Percentiles rank a stretch among this genome's conserved stretches.
Evolutionary conservation across 495 filamentous ascomycete genomes (phyloP).

Genomic region (Geoglossum glabrum): DNA sequence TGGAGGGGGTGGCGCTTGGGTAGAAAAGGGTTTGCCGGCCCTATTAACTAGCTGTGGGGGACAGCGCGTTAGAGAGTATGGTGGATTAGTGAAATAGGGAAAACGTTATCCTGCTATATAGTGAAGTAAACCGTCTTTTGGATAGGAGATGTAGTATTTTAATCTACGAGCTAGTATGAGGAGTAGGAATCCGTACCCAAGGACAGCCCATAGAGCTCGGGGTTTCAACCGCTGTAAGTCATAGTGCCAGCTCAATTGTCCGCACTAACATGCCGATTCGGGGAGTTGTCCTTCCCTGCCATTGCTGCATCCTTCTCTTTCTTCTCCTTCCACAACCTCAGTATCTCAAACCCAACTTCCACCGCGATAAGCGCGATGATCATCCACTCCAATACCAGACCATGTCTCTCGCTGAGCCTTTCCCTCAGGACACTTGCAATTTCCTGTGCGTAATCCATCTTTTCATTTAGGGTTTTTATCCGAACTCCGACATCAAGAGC

Average conservation of each 20-base stretch:
- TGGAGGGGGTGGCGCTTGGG: too few species aligned
- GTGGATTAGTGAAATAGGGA: background rate
- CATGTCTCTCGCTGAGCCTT: conserved; percentile 74
- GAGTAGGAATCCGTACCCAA: background rate
- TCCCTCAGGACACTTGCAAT: conserved; percentile 81
- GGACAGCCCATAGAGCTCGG: background rate
- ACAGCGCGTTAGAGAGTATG: background rate
- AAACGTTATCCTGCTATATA: background rate
- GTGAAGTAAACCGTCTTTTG: background rate
- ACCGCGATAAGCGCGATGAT: conserved; percentile 88
- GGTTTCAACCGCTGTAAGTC: too few species aligned
- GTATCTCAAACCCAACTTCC: conserved; percentile 58
- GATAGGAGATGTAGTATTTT: background rate
- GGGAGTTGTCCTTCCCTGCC: background rate
- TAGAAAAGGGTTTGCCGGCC: too few species aligned
- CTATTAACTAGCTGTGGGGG: background rate
- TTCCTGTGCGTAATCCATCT: conserved; percentile 93
- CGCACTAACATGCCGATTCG: background rate
- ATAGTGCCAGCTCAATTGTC: background rate
- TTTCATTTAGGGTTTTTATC: conserved; percentile 83
- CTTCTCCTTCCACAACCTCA: conserved; percentile 37
- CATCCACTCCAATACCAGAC: conserved; percentile 81
- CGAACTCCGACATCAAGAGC: conserved; percentile 83
- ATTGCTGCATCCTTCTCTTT: background rate
- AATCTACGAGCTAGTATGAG: background rate